Evolutionary conservation across 768 basidiomycete genomes (phyloP), one percentile per base, ranked within the genome.

Genomic region (Tricholoma sp.): DNA sequence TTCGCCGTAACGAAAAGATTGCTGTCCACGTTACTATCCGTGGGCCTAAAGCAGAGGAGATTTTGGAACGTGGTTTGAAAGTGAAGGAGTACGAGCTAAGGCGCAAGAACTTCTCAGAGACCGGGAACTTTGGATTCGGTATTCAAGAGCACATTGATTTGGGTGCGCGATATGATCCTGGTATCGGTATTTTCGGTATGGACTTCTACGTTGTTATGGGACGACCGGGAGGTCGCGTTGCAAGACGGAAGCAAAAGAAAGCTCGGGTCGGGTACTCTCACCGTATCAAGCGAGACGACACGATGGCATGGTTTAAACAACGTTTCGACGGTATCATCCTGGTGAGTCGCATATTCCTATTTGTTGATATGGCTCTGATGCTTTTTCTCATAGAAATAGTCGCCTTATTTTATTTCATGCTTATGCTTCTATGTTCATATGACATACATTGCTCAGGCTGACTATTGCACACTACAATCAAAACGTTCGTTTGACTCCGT

Each of bases 1-100:
- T 99, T 83, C 91, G 97, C 73, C 91, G 97, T 79, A 99, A 99
- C 82, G 96, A 99, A 80, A 99, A 99, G 85, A 99, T 98, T 72
- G 96, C 96, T 50, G 91, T 92, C 63, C 94, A 95, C 76, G 94
- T 95, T 68, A 99, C 96, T 72, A 97, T 99, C 78, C 92, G 96
- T 66, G 96, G 96, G 29, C 96, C 96, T 64, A 99, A 99, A 78
- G 96, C 96, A 36, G 96, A 98, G 84, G 96, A 99, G 75, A 98
- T 98, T 72, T 81, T 99, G 66, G 96, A 99, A 80, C 92, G 96
- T 66, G 96, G 94, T 47, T 82, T 99, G 74, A 99, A 98, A 76
- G 97, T 98, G 69, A 99, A 99, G 85, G 97, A 99, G 79, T 98
- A 99, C 82, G 97, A 99, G 79, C 78, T 99, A 74, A 85, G 86